Percentiles rank a stretch among this genome's conserved stretches.
phyloP scores from a whole-genome alignment of 148 eudicot species.

The Amaranthus cruentus region DNA sequence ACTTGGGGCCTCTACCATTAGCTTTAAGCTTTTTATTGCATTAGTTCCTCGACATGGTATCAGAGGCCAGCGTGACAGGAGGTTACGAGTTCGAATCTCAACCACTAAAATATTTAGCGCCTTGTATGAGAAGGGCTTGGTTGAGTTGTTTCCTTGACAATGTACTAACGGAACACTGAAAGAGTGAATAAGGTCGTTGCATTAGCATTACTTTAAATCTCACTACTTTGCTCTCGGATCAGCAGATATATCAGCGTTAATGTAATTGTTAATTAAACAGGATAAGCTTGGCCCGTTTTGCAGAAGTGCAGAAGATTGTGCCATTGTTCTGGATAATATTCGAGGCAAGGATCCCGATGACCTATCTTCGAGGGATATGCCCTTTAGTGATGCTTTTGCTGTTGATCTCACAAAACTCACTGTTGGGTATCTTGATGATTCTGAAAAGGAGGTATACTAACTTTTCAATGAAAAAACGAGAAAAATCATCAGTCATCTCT shows the following conservation, averaged over 20 bases:
- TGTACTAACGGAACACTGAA: too few species aligned
- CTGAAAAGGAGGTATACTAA: constrained; percentile 75
- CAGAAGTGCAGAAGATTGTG: constrained; percentile 83
- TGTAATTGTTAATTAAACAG: constrained; percentile 31
- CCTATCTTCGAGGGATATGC: constrained; percentile 64
- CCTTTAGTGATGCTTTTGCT: constrained; percentile 64
- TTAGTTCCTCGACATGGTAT: too few species aligned
- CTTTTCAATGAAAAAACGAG: background rate
- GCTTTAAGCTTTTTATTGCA: too few species aligned
- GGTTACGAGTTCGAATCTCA: too few species aligned
- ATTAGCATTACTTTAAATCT: background rate
- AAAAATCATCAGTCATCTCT: background rate
- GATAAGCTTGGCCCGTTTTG: constrained; percentile 94
- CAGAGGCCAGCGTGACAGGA: too few species aligned
- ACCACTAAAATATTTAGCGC: too few species aligned
- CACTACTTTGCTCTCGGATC: background rate
- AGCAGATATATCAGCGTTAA: background rate
- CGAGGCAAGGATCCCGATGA: constrained; percentile 87
- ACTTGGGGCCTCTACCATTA: too few species aligned
- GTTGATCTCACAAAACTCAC: constrained; percentile 70
- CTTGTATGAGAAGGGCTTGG: too few species aligned
- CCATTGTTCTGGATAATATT: constrained; percentile 56
- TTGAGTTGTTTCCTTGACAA: too few species aligned
- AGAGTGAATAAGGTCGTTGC: too few species aligned
- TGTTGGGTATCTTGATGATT: constrained; percentile 86